Evolutionary conservation across 2,329 filamentous ascomycete species (phyloP), one percentile per base, ranked within the genome.

Genomic region (Calonectria leucothoes): DNA sequence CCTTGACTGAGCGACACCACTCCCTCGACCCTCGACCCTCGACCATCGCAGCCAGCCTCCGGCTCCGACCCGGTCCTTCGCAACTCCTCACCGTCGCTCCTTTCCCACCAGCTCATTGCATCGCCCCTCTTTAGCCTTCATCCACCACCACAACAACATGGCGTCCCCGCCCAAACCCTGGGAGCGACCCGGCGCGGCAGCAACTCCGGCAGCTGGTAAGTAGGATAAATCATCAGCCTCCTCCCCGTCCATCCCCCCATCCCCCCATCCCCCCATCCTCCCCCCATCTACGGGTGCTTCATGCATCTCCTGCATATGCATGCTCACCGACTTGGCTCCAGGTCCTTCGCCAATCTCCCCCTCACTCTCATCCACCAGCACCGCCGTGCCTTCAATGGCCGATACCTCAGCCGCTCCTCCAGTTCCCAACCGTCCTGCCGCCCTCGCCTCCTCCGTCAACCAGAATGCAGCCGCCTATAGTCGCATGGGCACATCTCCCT

Each of bases 111-210:
- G 23, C 61, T 3, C 48, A 35, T 39, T 39, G 17, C 37, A 20
- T 74, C 72, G 74, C 71, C 66, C 65, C 4, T 49, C 31, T 65
- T 55, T 67, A 59, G 55, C 37, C 65, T 75, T 61, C 63, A 66
- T 52, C 61, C 33, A 70, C 57, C 33, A 71, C 65, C n/a, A 68
- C 39, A 65, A 65, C 75, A 51, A 74, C 76, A 92, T 92, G 89
- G 91, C 91, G 76, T 98, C 96, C 85, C 97, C 97, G 82, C 97
- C 97, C 70, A 99, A 99, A 87, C 97, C 97, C 59, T 99, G 97
- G 97, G 97, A 99, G 87, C 91, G 93, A 84, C 90, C 93, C 77
- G 94, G 93, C 85, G 90, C 91, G 75, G 88, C 88, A 78, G 82
- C 87, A 77, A 83, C 86, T 78, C 82, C 82, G 61, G 75, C 81